These are phyloP conservation scores for Trichophaea hybrida DNA, from an alignment of 2,329 filamentous ascomycete species.

Conservation along the genomic window DNA sequence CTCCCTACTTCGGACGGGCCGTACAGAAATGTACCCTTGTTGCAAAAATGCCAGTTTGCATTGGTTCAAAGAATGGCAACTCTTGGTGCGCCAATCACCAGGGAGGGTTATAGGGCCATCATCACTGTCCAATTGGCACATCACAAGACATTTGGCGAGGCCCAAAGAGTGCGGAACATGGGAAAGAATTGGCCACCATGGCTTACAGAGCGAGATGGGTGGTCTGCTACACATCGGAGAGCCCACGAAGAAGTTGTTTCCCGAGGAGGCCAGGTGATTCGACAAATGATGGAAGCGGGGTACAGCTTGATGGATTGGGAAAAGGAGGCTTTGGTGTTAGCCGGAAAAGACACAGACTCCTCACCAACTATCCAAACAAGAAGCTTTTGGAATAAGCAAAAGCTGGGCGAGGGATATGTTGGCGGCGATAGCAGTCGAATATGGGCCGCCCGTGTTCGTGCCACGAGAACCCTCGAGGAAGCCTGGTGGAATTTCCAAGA, in stretches of 20 bases:
- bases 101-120: conserved; percentile 22
- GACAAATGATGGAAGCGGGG: conserved; percentile 24
- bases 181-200: conserved; percentile 24
- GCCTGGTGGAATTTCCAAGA: conserved; percentile 25
- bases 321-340: conserved; percentile 21
- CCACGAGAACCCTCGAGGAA: conserved; percentile 26
- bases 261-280: conserved; percentile 19
- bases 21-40: conserved; percentile 6
- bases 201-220: conserved; percentile 20
- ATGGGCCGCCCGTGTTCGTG: conserved; percentile 22
- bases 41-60: conserved; percentile 18
- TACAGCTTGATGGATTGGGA: conserved; percentile 23
- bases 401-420: not conserved
- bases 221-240: conserved; percentile 7
- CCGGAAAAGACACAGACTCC: conserved; percentile 21
- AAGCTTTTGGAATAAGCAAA: conserved; percentile 8
- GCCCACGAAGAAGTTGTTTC: conserved; percentile 4
- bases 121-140: conserved; percentile 17
- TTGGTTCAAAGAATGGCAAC: conserved; percentile 18
- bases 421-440: not conserved
- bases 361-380: conserved; percentile 24
- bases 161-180: conserved; percentile 4
- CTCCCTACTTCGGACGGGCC: conserved; percentile 9
- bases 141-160: conserved; percentile 10
- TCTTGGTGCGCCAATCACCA: conserved; percentile 10